Percentiles rank a stretch among this genome's conserved stretches.
Conservation (phyloP, 176 grass and related monocot genomes). For the Juncus inflexus region DNA sequence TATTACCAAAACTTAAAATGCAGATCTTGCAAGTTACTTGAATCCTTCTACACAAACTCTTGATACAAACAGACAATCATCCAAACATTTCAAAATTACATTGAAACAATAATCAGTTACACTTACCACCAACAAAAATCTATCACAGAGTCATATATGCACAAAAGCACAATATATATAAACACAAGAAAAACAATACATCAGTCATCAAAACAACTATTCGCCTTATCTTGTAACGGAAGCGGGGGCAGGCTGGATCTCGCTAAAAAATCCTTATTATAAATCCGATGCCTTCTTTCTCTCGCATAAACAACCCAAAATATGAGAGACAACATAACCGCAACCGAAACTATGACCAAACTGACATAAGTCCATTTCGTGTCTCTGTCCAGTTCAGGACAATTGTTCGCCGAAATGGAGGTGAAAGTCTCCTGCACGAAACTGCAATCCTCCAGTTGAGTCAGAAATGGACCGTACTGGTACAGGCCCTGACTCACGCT, state of each 20-base stretch:
- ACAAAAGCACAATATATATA: no score
- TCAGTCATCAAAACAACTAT: no score
- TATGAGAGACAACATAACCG: slow-evolving; percentile 40
- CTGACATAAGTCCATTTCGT: slow-evolving; percentile 36
- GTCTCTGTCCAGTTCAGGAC: slow-evolving; percentile 33
- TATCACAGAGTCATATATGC: no score
- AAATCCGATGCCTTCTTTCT: slow-evolving; percentile 29
- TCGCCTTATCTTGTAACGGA: slow-evolving; percentile 19
- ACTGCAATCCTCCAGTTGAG: slow-evolving; percentile 71
- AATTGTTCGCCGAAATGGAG: slow-evolving; percentile 28
- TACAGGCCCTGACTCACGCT: slow-evolving; percentile 54
- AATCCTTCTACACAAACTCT: no score
- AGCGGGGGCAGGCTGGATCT: neutral
- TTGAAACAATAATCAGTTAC: no score
- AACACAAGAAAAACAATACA: no score
- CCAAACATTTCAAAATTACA: no score
- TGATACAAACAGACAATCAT: no score
- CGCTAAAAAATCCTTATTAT: slow-evolving; percentile 20
- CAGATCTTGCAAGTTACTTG: no score
- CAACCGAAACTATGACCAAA: slow-evolving; percentile 29
- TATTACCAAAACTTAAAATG: no score
- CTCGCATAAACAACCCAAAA: slow-evolving; percentile 44
- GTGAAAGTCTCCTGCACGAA: slow-evolving; percentile 55
- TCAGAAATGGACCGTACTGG: slow-evolving; percentile 71
- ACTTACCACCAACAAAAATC: no score